These are phyloP conservation scores for Aspergillus japonicus DNA, from an alignment of 2,329 filamentous ascomycete species.

Conservation along the genomic window DNA sequence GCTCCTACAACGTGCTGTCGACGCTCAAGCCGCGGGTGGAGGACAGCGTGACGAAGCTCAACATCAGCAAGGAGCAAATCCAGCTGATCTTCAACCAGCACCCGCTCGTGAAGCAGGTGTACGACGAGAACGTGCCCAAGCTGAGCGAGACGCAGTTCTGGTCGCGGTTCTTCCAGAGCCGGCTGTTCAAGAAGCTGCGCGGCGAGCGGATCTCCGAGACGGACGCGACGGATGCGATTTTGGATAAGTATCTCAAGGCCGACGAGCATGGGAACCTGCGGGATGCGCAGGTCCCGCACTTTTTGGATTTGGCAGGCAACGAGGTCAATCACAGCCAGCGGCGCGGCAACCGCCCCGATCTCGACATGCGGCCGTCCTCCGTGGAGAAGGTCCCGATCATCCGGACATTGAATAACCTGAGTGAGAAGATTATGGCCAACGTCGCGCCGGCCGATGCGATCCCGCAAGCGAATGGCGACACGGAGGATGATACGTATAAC, in stretches of 20 bases:
- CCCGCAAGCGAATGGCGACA: slow-evolving; percentile 62
- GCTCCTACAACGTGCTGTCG: slow-evolving; percentile 90
- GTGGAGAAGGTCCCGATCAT: slow-evolving; percentile 82
- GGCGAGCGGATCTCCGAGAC: slow-evolving; percentile 80
- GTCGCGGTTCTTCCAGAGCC: slow-evolving; percentile 89
- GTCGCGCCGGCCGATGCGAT: slow-evolving; percentile 76
- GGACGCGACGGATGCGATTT: slow-evolving; percentile 72
- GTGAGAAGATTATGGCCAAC: slow-evolving; percentile 88
- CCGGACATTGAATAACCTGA: slow-evolving; percentile 82
- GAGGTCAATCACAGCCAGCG: slow-evolving; percentile 90
- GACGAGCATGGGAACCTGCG: slow-evolving; percentile 59
- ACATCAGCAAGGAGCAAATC: slow-evolving; percentile 87
- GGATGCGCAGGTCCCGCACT: slow-evolving; percentile 72
- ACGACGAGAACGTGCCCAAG: slow-evolving; percentile 88
- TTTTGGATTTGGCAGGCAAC: slow-evolving; percentile 90
- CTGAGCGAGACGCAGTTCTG: slow-evolving; percentile 81
- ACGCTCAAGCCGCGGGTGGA: slow-evolving; percentile 78
- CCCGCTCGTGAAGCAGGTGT: slow-evolving; percentile 82
- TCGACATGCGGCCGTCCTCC: slow-evolving; percentile 79
- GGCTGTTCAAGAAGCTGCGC: slow-evolving; percentile 84
- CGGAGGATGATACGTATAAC: slow-evolving; percentile 71
- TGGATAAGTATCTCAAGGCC: slow-evolving; percentile 80
- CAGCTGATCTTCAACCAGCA: slow-evolving; percentile 92
- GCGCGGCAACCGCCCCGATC: slow-evolving; percentile 81
- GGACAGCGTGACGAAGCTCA: slow-evolving; percentile 73